Conservation (phyloP, 768 basidiomycete genomes). For the Pleurotus citrinopileatus region DNA sequence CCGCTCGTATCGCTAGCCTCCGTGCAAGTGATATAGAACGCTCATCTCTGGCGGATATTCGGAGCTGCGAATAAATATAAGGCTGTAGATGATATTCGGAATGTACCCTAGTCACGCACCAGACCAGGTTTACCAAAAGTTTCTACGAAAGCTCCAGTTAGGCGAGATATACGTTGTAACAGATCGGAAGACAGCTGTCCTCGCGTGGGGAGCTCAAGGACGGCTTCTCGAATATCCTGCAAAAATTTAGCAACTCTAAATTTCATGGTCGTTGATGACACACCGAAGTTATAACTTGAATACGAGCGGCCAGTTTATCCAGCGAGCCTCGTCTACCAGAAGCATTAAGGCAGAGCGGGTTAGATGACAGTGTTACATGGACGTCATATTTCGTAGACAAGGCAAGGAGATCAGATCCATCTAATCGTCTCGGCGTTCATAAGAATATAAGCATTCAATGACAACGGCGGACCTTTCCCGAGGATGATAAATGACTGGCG, state of each 20-base stretch:
- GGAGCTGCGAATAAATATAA: constrained; percentile 38
- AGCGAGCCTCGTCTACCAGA: constrained; percentile 57
- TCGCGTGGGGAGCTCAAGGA: constrained; percentile 41
- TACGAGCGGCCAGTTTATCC: constrained; percentile 41
- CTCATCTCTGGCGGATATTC: constrained; percentile 40
- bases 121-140: constrained; percentile 40
- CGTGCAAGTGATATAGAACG: constrained; percentile 41
- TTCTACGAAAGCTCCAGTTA: constrained; percentile 63
- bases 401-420: constrained; percentile 59
- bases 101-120: constrained; percentile 25
- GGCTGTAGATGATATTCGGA: constrained; percentile 1
- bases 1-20: constrained; percentile 49
- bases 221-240: constrained; percentile 39
- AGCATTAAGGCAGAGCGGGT: constrained; percentile 57
- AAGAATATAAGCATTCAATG: background rate
- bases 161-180: constrained; percentile 65
- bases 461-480: constrained; percentile 54
- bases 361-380: constrained; percentile 53
- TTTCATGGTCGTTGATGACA: constrained; percentile 14
- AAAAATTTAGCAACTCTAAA: background rate
- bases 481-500: constrained; percentile 68
- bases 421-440: constrained; percentile 33
- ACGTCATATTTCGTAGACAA: constrained; percentile 60
- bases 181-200: constrained; percentile 40
- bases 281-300: constrained; percentile 51